Conservation (phyloP, 305 asterid genomes). For the Petunia hybrid region DNA sequence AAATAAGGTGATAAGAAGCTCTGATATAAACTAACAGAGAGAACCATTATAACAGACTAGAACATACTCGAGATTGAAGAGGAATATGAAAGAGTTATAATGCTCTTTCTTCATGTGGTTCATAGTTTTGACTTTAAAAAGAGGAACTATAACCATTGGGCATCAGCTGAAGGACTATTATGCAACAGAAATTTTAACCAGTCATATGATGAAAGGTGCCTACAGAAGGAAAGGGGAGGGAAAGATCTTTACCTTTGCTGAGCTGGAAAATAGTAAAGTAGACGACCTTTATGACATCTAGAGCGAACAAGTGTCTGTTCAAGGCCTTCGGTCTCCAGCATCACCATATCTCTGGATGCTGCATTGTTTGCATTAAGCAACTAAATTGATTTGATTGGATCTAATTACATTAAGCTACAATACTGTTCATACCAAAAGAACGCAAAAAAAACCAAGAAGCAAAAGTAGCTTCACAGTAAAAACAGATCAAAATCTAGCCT, state of each 20-base stretch:
- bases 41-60: too few relatives aligned
- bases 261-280: slow-evolving; percentile 83
- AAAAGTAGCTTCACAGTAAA: slow-evolving; percentile 4
- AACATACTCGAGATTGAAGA: too few relatives aligned
- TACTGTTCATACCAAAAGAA: slow-evolving; percentile 21
- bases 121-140: too few relatives aligned
- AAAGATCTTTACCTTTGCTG: slow-evolving; percentile 52
- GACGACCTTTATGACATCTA: slow-evolving; percentile 96
- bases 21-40: too few relatives aligned
- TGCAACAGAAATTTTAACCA: background rate
- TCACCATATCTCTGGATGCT: slow-evolving; percentile 57
- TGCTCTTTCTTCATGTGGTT: too few relatives aligned
- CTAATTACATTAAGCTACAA: slow-evolving; percentile 7
- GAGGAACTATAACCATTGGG: too few relatives aligned
- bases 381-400: slow-evolving; percentile 13
- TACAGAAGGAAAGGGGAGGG: background rate
- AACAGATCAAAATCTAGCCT: slow-evolving; percentile 2
- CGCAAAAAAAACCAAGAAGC: slow-evolving; percentile 9
- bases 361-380: slow-evolving; percentile 35
- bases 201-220: slow-evolving; percentile 1
- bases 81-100: too few relatives aligned
- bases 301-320: slow-evolving; percentile 70
- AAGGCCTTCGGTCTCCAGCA: slow-evolving; percentile 59
- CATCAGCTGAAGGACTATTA: background rate
- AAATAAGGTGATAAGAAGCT: too few relatives aligned